Conservation (phyloP, 805 yeast species). For the Saturnispora gosingensis region DNA sequence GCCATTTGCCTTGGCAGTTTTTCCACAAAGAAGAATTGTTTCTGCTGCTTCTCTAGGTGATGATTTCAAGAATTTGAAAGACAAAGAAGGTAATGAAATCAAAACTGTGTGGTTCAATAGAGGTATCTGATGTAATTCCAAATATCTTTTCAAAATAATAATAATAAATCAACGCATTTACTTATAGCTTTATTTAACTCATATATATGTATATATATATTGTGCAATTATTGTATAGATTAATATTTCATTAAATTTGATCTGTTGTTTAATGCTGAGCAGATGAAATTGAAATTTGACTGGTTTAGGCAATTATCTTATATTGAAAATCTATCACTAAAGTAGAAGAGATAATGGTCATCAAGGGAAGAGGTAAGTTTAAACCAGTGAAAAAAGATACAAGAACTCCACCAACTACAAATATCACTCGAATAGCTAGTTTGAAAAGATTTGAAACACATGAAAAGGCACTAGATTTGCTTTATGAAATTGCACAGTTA, state of each 20-base stretch:
- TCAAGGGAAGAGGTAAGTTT: constrained; percentile 18
- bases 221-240: not conserved
- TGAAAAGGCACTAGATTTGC: constrained; percentile 46
- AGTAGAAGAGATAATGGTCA: constrained; percentile 15
- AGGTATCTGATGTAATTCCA: constrained; percentile 52
- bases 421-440: constrained; percentile 32
- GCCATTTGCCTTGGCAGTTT: constrained; percentile 92
- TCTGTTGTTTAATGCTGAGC: not conserved
- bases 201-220: not conserved
- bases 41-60: constrained; percentile 53
- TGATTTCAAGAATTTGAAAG: constrained; percentile 51
- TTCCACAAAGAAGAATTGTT: constrained; percentile 79
- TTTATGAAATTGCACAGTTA: constrained; percentile 57
- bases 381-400: constrained; percentile 10
- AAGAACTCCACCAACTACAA: constrained; percentile 26
- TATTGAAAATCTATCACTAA: too few relatives aligned
- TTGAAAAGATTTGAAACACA: constrained; percentile 35
- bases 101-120: constrained; percentile 76
- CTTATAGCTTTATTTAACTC: not conserved
- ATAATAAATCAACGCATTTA: not conserved
- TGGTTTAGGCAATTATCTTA: not conserved
- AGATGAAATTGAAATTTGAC: not conserved
- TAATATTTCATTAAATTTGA: not conserved
- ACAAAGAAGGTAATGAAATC: constrained; percentile 49
- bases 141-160: not conserved